Percentiles rank a stretch among this genome's conserved stretches.
Conservation (phyloP, 2,329 filamentous ascomycete species). For the Fusarium udum region DNA sequence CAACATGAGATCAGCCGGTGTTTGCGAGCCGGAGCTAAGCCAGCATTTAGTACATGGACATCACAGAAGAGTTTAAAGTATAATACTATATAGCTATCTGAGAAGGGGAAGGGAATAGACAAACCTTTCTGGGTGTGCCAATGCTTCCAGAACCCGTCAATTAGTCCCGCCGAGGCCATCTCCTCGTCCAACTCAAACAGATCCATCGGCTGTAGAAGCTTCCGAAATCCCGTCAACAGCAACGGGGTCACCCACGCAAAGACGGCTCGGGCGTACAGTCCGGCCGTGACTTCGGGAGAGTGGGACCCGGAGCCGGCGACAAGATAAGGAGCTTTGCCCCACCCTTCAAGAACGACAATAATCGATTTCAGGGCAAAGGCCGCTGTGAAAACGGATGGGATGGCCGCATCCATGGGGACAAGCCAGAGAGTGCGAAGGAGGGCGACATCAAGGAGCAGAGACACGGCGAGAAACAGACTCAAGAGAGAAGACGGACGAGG, state of each 20-base stretch:
- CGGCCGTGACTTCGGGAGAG: constrained; percentile 52
- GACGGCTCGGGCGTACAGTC: constrained; percentile 50
- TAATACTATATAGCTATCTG: constrained; percentile 25
- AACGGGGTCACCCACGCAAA: constrained; percentile 53
- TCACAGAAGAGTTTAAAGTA: constrained; percentile 20
- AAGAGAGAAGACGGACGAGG: constrained; percentile 47
- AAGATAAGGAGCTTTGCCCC: constrained; percentile 50
- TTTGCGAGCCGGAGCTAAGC: constrained; percentile 27
- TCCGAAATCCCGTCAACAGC: constrained; percentile 48
- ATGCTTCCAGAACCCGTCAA: constrained; percentile 44
- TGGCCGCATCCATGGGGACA: constrained; percentile 32
- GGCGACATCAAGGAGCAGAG: constrained; percentile 48
- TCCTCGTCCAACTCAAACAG: constrained; percentile 48
- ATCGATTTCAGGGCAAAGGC: constrained; percentile 49
- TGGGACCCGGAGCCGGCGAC: constrained; percentile 40
- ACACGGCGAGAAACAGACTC: constrained; percentile 48
- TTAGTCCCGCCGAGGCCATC: constrained; percentile 45
- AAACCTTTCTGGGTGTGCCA: constrained; percentile 44
- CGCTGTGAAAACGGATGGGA: constrained; percentile 49
- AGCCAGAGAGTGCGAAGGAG: constrained; percentile 50
- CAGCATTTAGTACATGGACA: constrained; percentile 32
- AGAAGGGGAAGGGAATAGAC: background rate
- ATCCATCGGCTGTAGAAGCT: constrained; percentile 48
- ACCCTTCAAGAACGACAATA: constrained; percentile 51
- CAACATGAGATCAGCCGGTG: constrained; percentile 44